Conservation (phyloP, 1,284 basidiomycete genomes). For the Cutaneotrichosporon cyanovorans region DNA sequence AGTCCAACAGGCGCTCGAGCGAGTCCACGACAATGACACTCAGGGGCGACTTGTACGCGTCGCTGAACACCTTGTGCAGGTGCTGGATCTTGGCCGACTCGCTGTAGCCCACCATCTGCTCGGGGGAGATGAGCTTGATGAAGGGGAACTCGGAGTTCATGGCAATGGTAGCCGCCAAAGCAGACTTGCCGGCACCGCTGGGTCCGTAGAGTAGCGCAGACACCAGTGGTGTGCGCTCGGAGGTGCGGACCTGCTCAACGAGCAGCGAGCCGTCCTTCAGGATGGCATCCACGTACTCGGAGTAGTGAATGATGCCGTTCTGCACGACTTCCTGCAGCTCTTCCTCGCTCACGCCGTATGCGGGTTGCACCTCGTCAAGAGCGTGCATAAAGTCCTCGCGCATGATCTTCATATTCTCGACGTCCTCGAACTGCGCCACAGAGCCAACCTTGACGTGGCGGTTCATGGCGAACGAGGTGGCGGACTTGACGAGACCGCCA, state of each 20-base stretch:
- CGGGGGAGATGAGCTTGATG: conserved; percentile 95
- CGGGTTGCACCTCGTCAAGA: conserved; percentile 89
- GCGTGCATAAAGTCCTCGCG: conserved; percentile 83
- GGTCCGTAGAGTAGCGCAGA: conserved; percentile 84
- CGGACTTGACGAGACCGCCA: conserved; percentile 91
- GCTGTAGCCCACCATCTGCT: conserved; percentile 91
- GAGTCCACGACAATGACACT: conserved; percentile 97
- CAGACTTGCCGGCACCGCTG: conserved; percentile 89
- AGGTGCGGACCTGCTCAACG: conserved; percentile 89
- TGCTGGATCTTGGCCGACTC: conserved; percentile 86
- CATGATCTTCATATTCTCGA: conserved; percentile 87
- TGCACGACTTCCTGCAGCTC: conserved; percentile 89
- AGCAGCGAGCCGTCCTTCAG: conserved; percentile 85
- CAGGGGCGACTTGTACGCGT: conserved; percentile 94
- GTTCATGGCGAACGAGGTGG: conserved; percentile 96
- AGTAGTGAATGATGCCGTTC: conserved; percentile 96
- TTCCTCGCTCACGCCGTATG: conserved; percentile 96
- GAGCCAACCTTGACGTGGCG: conserved; percentile 96
- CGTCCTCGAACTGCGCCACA: conserved; percentile 92
- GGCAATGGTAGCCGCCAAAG: conserved; percentile 89
- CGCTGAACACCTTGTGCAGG: conserved; percentile 87
- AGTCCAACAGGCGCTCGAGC: conserved; percentile 83
- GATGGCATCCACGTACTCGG: conserved; percentile 64
- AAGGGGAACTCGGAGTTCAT: conserved; percentile 90
- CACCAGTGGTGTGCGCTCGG: conserved; percentile 84